Evolutionary conservation across 768 basidiomycete species (phyloP).

Genomic region (Kwoniella heveanensis): DNA sequence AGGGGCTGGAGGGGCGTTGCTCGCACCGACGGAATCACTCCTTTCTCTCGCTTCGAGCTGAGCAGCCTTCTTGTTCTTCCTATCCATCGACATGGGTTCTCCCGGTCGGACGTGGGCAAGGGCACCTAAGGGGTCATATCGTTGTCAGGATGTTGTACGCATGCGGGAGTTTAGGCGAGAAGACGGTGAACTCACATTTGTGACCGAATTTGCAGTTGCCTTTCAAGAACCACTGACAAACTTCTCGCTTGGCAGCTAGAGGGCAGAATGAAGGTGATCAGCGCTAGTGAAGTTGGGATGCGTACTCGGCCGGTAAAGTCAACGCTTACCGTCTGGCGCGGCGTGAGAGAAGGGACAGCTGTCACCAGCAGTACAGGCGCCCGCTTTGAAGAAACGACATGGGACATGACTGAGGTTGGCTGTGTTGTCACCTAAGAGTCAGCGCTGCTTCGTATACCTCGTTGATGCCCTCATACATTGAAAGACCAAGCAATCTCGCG

Average conservation of each 20-base stretch:
- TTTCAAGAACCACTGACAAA: slow-evolving; percentile 67
- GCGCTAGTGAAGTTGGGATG: background rate
- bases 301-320: background rate
- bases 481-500: no score
- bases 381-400: slow-evolving; percentile 92
- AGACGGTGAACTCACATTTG: slow-evolving; percentile 52
- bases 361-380: slow-evolving; percentile 88
- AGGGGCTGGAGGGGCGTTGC: slow-evolving; percentile 11
- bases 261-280: background rate
- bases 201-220: slow-evolving; percentile 81
- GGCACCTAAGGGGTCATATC: slow-evolving; percentile 64
- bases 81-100: slow-evolving; percentile 90
- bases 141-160: slow-evolving; percentile 12
- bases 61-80: slow-evolving; percentile 79
- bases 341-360: slow-evolving; percentile 94
- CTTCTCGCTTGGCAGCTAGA: slow-evolving; percentile 53
- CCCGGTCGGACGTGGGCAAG: slow-evolving; percentile 92
- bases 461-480: background rate
- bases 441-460: no score
- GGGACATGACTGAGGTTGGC: slow-evolving; percentile 70
- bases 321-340: slow-evolving; percentile 65
- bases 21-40: slow-evolving; percentile 26
- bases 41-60: slow-evolving; percentile 46
- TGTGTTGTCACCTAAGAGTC: no score
- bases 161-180: slow-evolving; percentile 2